phyloP scores from a whole-genome alignment of 345 rosid genomes.

The Trapa incisa region DNA sequence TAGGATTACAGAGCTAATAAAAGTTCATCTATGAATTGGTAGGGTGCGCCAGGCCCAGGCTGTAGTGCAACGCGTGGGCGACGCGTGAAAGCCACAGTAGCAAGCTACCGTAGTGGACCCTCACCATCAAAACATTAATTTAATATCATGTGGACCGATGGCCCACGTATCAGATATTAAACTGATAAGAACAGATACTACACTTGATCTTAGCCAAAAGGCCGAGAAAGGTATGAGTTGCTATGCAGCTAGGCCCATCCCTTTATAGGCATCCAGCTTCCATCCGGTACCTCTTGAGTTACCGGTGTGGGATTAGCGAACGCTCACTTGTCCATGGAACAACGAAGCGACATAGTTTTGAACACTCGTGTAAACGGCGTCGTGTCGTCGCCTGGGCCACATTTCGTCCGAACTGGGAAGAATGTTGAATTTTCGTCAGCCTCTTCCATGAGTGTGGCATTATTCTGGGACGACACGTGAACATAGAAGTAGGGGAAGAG shows the following conservation, averaged over 20 bases:
- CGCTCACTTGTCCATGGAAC: no score
- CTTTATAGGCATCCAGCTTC: neutral
- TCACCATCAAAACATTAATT: conserved; percentile 19
- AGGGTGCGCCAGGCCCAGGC: neutral
- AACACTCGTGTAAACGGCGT: no score
- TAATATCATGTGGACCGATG: conserved; percentile 32
- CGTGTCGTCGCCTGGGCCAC: no score
- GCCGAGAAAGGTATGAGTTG: conserved; percentile 45
- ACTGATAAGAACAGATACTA: conserved; percentile 56
- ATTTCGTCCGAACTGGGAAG: neutral
- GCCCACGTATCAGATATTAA: conserved; percentile 43
- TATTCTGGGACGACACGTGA: no score
- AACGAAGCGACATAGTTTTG: no score
- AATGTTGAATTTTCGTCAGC: no score
- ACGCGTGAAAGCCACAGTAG: neutral
- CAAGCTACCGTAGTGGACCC: neutral
- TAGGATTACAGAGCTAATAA: no score
- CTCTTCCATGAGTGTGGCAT: no score
- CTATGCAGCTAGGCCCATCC: neutral
- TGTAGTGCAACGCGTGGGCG: neutral
- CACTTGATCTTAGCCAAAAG: conserved; percentile 63
- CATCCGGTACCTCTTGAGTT: no score
- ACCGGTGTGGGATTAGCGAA: no score
- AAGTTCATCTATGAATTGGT: neutral
- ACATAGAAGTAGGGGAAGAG: no score